Conservation (phyloP, 257 asterid genomes). For the Solanum clarkiae region DNA sequence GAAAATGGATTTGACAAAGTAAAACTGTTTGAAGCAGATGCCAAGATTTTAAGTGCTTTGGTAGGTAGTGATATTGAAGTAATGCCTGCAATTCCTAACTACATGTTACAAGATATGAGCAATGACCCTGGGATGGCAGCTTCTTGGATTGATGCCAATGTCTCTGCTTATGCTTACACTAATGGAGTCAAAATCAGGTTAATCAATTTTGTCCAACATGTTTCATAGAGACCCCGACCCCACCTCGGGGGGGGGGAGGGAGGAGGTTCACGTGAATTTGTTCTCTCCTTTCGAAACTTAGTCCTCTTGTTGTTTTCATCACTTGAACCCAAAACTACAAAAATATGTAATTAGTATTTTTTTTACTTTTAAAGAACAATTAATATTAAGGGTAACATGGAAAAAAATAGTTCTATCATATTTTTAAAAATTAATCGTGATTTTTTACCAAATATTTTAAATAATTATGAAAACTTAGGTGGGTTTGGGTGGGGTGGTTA, state of each 20-base stretch:
- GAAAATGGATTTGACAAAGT: conserved; percentile 70
- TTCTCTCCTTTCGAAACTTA: not conserved
- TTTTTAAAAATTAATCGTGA: too few relatives aligned
- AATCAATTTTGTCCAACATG: not conserved
- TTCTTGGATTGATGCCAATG: conserved; percentile 75
- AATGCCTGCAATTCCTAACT: conserved; percentile 81
- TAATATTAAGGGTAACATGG: not conserved
- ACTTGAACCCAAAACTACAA: not conserved
- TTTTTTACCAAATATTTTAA: too few relatives aligned
- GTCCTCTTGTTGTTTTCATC: not conserved
- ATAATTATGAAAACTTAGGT: too few relatives aligned
- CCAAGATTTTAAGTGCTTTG: conserved; percentile 43
- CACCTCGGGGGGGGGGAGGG: too few relatives aligned
- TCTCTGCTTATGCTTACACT: conserved; percentile 42
- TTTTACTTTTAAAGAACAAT: not conserved
- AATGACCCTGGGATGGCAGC: conserved; percentile 47
- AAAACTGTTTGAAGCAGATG: conserved; percentile 86
- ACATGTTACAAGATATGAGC: conserved; percentile 69
- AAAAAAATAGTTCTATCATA: too few relatives aligned
- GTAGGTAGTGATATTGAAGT: conserved; percentile 54
- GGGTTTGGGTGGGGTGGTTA: too few relatives aligned
- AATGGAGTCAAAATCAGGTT: conserved; percentile 82
- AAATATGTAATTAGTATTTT: not conserved
- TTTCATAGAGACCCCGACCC: not conserved
- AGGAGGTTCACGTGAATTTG: not conserved